Base-by-base conservation (phyloP, 2,329 filamentous ascomycete genomes). In the Diaporthe helianthi region DNA sequence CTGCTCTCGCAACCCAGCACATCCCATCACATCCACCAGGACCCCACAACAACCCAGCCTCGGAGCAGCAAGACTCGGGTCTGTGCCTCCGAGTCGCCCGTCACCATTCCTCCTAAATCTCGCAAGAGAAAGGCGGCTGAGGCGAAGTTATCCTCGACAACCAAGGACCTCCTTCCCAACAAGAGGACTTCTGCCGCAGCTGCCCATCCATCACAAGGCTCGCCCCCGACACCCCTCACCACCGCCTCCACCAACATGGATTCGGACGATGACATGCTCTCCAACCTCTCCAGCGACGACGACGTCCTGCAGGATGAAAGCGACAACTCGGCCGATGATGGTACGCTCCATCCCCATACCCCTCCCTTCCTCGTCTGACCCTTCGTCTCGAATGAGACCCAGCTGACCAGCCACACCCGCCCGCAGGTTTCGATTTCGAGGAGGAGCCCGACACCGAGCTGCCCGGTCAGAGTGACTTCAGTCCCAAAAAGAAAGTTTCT, bases 261-360 rank as follows among this genome's bases (percentile, higher is more conserved):
- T 83, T 98, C 94, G 10, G 95, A 98, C 76, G 94, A 98, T 77
- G 95, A 98, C 71, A 94, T 94, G 80, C 92, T 96, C 87, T 97
- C 92, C 75, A 89, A 90, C 77, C 85, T 90, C 75, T 95, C 93
- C 51, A 97, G 92, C 77, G 91, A 90, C 51, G 90, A 91, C 67
- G 90, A 92, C 73, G 87, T 93, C 71, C 86, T 91, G 79, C 87
- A 92, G 72, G 92, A 94, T 75, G 90, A 92, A 71, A 94, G 92
- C 74, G 94, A 93, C 67, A 93, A 94, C 75, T 88, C 86, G 1
- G 85, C 78, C 7, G 83, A 76, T 22, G 86, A 87, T 75, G 85
- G 85, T 87, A 75, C 55, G 78, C 76, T 46, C 60, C 15, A 46
- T 13, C 38, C 26, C 17, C 22, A 29, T 31, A 47, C 51, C 49